A percentile compares a stretch with the other conserved stretches of the same genome.
Evolutionary conservation across 2,329 filamentous ascomycete genomes (phyloP).

Genomic region (Curvularia sp.): DNA sequence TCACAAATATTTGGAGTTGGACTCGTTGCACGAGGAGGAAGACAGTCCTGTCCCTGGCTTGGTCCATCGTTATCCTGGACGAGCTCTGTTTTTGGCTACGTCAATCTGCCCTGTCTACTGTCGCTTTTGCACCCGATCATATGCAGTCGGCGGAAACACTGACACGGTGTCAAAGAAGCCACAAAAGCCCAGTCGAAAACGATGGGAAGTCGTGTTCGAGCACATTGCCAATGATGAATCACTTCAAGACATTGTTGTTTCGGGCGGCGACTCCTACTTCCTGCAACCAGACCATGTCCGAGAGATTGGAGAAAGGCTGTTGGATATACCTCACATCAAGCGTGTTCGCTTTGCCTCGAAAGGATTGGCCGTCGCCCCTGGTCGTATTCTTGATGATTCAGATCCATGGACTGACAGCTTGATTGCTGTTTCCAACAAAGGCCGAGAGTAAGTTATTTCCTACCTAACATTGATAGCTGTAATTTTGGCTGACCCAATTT

Average conservation of each 20-base stretch:
- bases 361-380: conserved; percentile 66
- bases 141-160: conserved; percentile 64
- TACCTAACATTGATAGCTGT: too few relatives aligned
- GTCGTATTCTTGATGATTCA: conserved; percentile 59
- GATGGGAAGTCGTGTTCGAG: conserved; percentile 64
- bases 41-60: conserved; percentile 65
- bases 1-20: conserved; percentile 62
- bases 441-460: conserved; percentile 45
- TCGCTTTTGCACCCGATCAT: conserved; percentile 67
- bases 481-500: conserved; percentile 1
- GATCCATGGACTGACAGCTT: conserved; percentile 64
- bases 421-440: conserved; percentile 59
- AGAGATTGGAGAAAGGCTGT: conserved; percentile 61
- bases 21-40: conserved; percentile 65
- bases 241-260: conserved; percentile 67
- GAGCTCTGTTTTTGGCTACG: conserved; percentile 66
- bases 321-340: conserved; percentile 64
- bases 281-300: conserved; percentile 61
- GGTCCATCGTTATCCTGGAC: conserved; percentile 70
- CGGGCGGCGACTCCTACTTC: conserved; percentile 68
- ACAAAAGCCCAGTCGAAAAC: conserved; percentile 51
- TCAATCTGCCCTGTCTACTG: conserved; percentile 70
- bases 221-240: conserved; percentile 61
- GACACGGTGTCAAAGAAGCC: conserved; percentile 54
- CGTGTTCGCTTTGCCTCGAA: conserved; percentile 69